These are phyloP conservation scores for Avena eriantha DNA, from an alignment of 176 grass and related monocot genomes.

Conservation along the genomic window DNA sequence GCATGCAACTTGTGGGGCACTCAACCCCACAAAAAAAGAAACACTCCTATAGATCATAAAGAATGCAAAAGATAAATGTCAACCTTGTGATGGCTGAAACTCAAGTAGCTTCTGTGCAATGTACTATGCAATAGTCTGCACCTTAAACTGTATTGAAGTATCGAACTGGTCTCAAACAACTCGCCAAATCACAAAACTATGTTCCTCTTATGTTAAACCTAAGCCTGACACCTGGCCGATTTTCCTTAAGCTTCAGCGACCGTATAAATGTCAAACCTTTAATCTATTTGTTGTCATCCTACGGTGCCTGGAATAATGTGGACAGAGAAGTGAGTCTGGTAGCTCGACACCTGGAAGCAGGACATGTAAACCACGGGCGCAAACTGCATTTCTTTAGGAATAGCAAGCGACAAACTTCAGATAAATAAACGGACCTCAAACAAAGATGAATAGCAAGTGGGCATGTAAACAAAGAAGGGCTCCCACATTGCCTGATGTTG, in stretches of 20 bases:
- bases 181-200: neutral
- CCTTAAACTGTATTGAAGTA: neutral
- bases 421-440: neutral
- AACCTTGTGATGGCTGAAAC: too few relatives aligned
- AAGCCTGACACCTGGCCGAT: neutral
- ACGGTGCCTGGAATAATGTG: neutral
- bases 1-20: too few relatives aligned
- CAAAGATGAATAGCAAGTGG: conserved; percentile 15
- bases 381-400: conserved; percentile 13
- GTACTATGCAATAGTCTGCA: neutral
- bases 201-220: neutral
- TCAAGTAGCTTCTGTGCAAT: too few relatives aligned
- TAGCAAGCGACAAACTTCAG: neutral
- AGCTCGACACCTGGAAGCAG: conserved; percentile 14
- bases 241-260: neutral
- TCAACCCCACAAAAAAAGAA: too few relatives aligned
- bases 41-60: too few relatives aligned
- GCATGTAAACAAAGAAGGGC: conserved; percentile 8
- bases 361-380: neutral
- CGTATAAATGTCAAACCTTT: neutral
- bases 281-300: neutral
- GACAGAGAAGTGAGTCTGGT: conserved; percentile 27
- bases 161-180: neutral
- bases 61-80: too few relatives aligned
- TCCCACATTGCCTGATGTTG: conserved; percentile 16